phyloP scores from a whole-genome alignment of 176 grass and related monocot species.

The Pontederia crassipes region DNA sequence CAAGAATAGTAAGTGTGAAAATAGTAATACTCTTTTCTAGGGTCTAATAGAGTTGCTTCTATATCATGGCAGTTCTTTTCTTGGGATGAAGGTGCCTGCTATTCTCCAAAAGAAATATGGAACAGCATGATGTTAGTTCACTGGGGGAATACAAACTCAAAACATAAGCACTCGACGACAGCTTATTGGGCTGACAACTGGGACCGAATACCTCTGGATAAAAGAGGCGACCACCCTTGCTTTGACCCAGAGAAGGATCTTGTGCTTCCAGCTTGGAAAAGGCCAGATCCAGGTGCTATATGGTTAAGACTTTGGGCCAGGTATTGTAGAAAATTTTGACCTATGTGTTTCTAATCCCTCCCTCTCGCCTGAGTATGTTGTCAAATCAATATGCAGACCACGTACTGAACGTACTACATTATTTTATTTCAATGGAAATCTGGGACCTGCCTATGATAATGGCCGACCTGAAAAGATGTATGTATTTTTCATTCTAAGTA shows the following conservation, averaged over 20 bases:
- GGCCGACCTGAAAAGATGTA: slow-evolving; percentile 71
- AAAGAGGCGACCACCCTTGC: slow-evolving; percentile 77
- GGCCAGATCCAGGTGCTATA: slow-evolving; percentile 64
- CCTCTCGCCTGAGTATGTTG: slow-evolving; percentile 14
- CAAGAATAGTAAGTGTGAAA: slow-evolving; percentile 18
- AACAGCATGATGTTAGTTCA: slow-evolving; percentile 93
- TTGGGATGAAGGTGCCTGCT: slow-evolving; percentile 99
- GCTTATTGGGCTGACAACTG: slow-evolving; percentile 87
- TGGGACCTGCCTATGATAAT: slow-evolving; percentile 74
- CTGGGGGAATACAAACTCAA: slow-evolving; percentile 94
- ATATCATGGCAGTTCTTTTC: slow-evolving; percentile 67
- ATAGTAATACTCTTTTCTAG: slow-evolving; percentile 5
- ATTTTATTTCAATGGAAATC: slow-evolving; percentile 97
- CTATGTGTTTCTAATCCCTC: slow-evolving; percentile 13
- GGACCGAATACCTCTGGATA: slow-evolving; percentile 71
- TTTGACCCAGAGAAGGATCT: slow-evolving; percentile 87
- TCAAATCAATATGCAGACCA: slow-evolving; percentile 34
- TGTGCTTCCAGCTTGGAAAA: slow-evolving; percentile 90
- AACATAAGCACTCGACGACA: slow-evolving; percentile 80
- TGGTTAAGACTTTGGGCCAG: slow-evolving; percentile 87
- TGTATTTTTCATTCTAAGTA: slow-evolving; percentile 27
- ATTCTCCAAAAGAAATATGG: slow-evolving; percentile 95
- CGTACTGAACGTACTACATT: slow-evolving; percentile 65
- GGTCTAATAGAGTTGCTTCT: slow-evolving; percentile 21
- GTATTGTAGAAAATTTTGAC: slow-evolving; percentile 24